Evolutionary conservation across 2,329 filamentous ascomycete genomes (phyloP).

Genomic region (Fusarium udum): DNA sequence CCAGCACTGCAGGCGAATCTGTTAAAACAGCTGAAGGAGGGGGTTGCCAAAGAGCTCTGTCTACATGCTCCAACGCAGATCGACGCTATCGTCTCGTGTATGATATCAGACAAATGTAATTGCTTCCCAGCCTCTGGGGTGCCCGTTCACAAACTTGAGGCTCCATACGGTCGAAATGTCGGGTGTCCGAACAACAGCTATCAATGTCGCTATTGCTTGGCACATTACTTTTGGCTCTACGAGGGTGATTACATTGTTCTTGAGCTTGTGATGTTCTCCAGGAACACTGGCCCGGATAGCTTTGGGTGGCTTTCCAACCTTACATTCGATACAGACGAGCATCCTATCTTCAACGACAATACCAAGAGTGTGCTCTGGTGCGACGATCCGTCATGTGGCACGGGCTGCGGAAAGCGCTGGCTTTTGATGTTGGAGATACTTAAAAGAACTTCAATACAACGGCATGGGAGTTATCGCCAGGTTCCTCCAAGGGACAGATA

Average conservation of each 20-base stretch:
- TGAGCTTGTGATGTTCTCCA: accelerated
- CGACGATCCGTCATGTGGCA: not conserved
- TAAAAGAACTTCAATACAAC: not conserved
- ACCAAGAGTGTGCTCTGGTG: constrained; percentile 14
- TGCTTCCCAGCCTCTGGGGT: not conserved
- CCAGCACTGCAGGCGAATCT: not conserved
- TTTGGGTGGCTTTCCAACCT: constrained; percentile 7
- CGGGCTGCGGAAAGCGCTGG: not conserved
- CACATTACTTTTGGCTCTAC: not conserved
- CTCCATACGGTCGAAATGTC: not conserved
- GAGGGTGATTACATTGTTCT: not conserved
- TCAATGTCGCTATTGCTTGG: not conserved
- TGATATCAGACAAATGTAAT: not conserved
- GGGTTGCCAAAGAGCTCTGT: not conserved
- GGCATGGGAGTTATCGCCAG: accelerated
- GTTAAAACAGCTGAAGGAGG: not conserved
- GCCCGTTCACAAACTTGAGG: not conserved
- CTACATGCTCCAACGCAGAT: not conserved
- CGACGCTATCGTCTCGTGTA: not conserved
- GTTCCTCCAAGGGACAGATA: not conserved
- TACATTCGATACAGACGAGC: not conserved
- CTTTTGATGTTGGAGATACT: constrained; percentile 1
- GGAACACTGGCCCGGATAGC: not conserved
- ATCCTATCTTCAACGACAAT: not conserved
- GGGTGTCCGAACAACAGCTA: not conserved